Evolutionary conservation across 2,329 filamentous ascomycete genomes (phyloP), one percentile per base, ranked within the genome.

Genomic region (Ambrosiella cleistominuta): DNA sequence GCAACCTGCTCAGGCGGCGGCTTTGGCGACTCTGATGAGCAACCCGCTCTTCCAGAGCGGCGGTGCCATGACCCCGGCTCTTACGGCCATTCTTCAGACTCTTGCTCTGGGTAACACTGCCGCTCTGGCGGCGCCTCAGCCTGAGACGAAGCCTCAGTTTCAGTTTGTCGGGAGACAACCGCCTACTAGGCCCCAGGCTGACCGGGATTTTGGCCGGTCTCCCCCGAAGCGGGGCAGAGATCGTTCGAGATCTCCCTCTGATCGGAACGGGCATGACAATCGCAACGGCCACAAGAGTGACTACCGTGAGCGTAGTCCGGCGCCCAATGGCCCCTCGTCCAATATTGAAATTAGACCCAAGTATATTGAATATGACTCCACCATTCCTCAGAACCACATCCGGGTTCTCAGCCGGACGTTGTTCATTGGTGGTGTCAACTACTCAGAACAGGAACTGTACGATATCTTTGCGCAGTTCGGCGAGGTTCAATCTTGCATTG

Each of bases 341-440:
- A 54, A 42, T 54, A 38, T 54, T 4, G 66, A 70, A 35, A 57
- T 59, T n/a, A 42, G 60, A 27, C 56, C 57, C 2, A 55, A 42
- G 71, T 88, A 82, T 76, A 75, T 96, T 61, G 85, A 90, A 54
- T 86, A 80, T 70, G 93, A 98, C 69, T 74, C 78, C 57, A 80
- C 71, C 7, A 75, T 98, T 61, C 83, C 86, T 2, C 75, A 79
- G 62, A 85, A 86, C 61, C 79, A 80, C 65, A 96, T 98, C 71
- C 93, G 90, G 19, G 93, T 98, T 36, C 75, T 94, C 60, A 97
- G 91, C 70, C 83, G 93, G 65, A 98, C 93, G 12, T 78, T 98
- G 11, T 98, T 98, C 68, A 90, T 98, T 65, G 93, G 93, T 63
- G 93, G 93, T 67, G 93, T 96, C 62, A 94, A 84, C 77, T 87